Conservation (phyloP, 2,329 filamentous ascomycete genomes). For the Colletotrichum sp. region DNA sequence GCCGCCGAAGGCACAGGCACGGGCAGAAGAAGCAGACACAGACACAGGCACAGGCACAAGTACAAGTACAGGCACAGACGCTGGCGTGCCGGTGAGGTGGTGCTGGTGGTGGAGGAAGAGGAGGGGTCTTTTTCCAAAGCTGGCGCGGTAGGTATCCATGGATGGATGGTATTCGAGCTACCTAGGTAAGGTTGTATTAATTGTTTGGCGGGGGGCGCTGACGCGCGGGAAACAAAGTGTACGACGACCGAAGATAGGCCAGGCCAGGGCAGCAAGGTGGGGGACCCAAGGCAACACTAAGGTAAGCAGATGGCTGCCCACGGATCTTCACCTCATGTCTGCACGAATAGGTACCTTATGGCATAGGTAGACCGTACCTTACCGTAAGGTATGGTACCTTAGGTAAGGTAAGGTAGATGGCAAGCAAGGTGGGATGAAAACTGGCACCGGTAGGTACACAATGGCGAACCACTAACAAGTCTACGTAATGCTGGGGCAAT, state of each 20-base stretch:
- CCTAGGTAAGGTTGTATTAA: neutral
- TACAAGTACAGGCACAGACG: neutral
- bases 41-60: neutral
- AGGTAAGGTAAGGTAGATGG: neutral
- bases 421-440: neutral
- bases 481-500: conserved; percentile 13
- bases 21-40: neutral
- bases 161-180: neutral
- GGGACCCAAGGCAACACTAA: neutral
- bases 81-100: neutral
- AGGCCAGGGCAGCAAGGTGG: neutral
- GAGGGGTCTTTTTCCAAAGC: neutral
- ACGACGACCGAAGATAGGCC: neutral
- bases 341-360: neutral
- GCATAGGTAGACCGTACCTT: neutral
- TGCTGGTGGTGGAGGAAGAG: neutral
- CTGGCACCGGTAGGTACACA: neutral
- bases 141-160: neutral
- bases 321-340: neutral
- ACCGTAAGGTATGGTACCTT: too few relatives aligned
- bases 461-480: neutral
- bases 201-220: conserved; percentile 14
- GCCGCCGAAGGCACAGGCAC: neutral
- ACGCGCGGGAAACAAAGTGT: conserved; percentile 1
- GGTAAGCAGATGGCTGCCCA: neutral